Percentiles rank a stretch among this genome's conserved stretches.
These are phyloP conservation scores for Talaromyces sp. DNA, from an alignment of 2,329 filamentous ascomycete genomes.

Conservation along the genomic window DNA sequence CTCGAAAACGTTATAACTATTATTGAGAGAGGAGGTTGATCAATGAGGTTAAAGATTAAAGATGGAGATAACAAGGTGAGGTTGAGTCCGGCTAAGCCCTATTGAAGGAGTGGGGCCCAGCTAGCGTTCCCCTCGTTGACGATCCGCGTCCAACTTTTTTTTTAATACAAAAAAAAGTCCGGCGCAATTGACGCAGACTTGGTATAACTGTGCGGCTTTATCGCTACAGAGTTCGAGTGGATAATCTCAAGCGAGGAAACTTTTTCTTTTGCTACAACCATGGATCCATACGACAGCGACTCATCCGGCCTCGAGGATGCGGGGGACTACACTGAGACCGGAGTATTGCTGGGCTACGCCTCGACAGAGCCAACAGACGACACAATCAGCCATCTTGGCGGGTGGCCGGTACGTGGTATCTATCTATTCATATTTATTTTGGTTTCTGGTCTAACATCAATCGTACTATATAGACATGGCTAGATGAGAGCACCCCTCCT, in stretches of 20 bases:
- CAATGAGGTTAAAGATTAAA: neutral
- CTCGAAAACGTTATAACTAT: neutral
- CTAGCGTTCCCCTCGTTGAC: neutral
- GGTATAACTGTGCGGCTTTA: neutral
- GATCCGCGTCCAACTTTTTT: neutral
- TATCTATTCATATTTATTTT: too few relatives aligned
- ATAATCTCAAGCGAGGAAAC: neutral
- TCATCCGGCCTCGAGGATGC: slow-evolving; percentile 66
- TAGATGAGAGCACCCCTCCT: slow-evolving; percentile 66
- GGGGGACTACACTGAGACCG: slow-evolving; percentile 57
- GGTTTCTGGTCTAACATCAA: neutral
- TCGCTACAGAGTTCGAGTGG: neutral
- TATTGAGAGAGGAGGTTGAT: neutral
- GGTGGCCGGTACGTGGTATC: slow-evolving; percentile 64
- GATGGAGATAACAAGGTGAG: neutral
- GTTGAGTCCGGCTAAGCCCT: neutral
- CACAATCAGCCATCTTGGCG: slow-evolving; percentile 81
- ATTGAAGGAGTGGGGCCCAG: neutral
- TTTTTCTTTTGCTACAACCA: slow-evolving; percentile 29
- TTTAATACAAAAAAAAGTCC: neutral
- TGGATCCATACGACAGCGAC: slow-evolving; percentile 83
- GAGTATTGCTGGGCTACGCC: slow-evolving; percentile 85
- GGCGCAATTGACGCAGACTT: neutral
- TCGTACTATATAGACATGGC: slow-evolving; percentile 64
- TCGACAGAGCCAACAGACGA: slow-evolving; percentile 76